Conservation (phyloP, 2,329 filamentous ascomycete genomes). For the Mycosphaerella sp. region DNA sequence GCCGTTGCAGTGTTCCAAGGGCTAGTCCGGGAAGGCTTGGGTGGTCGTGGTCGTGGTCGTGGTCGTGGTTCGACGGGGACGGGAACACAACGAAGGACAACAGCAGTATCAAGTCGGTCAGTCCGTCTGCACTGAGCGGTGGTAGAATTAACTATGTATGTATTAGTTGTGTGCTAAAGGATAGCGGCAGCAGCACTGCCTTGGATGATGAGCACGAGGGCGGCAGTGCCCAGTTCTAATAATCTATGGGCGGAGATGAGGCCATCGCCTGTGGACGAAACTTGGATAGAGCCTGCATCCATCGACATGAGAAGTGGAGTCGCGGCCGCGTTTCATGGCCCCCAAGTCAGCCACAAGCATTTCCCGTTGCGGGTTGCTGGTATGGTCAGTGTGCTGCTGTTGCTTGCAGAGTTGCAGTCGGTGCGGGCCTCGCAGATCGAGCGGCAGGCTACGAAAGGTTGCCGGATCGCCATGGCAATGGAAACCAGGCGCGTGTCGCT, state of each 20-base stretch:
- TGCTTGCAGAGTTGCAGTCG: neutral
- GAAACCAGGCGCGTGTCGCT: neutral
- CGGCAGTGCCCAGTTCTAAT: neutral
- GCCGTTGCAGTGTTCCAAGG: neutral
- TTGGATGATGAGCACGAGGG: neutral
- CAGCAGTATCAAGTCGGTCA: neutral
- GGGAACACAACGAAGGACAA: neutral
- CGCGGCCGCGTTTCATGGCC: slow-evolving; percentile 12
- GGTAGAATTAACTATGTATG: too few species aligned
- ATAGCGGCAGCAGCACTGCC: neutral
- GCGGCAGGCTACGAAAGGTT: neutral
- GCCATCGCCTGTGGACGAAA: slow-evolving; percentile 7
- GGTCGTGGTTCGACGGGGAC: neutral
- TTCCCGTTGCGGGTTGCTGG: slow-evolving; percentile 2
- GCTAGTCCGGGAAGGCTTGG: too few species aligned
- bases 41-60: neutral
- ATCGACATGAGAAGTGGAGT: slow-evolving; percentile 11
- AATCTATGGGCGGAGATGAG: slow-evolving; percentile 17
- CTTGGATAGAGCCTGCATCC: slow-evolving; percentile 14
- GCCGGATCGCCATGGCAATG: neutral
- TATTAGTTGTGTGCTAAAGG: neutral
- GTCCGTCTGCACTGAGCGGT: neutral
- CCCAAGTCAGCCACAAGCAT: slow-evolving; percentile 9
- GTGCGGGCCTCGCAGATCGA: neutral
- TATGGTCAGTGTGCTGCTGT: too few species aligned